Percentiles rank a stretch among this genome's conserved stretches.
These are phyloP conservation scores for Cladosporium colombiae DNA, from an alignment of 2,329 filamentous ascomycete genomes.

Conservation along the genomic window DNA sequence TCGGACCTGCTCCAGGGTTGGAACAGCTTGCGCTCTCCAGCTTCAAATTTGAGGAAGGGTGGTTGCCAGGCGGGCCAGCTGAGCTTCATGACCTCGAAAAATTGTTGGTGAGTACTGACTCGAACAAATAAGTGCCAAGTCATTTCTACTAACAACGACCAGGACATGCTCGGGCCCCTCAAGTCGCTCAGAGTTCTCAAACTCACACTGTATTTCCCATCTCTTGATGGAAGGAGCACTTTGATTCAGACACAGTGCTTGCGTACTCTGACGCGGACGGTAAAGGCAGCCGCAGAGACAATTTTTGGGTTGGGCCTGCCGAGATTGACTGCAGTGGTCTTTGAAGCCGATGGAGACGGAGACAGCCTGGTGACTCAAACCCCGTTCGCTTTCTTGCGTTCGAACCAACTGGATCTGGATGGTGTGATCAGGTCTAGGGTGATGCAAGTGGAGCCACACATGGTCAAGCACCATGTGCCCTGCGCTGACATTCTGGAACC, in stretches of 20 bases:
- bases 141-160: background rate
- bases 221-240: background rate
- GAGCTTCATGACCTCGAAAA: background rate
- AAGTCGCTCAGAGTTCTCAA: background rate
- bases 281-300: background rate
- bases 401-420: background rate
- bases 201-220: background rate
- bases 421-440: background rate
- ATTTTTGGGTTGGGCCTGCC: background rate
- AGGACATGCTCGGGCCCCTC: background rate
- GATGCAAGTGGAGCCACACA: background rate
- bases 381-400: background rate
- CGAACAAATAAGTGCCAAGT: background rate
- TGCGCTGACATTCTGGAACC: background rate
- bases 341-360: background rate
- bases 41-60: background rate
- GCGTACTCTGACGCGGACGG: background rate
- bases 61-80: background rate
- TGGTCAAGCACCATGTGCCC: background rate
- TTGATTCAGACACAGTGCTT: background rate
- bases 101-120: background rate
- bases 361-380: background rate
- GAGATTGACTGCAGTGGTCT: background rate
- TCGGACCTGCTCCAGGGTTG: background rate
- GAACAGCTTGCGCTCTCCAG: background rate